phyloP scores from a whole-genome alignment of 768 basidiomycete species.

The Tulasnella sp. region DNA sequence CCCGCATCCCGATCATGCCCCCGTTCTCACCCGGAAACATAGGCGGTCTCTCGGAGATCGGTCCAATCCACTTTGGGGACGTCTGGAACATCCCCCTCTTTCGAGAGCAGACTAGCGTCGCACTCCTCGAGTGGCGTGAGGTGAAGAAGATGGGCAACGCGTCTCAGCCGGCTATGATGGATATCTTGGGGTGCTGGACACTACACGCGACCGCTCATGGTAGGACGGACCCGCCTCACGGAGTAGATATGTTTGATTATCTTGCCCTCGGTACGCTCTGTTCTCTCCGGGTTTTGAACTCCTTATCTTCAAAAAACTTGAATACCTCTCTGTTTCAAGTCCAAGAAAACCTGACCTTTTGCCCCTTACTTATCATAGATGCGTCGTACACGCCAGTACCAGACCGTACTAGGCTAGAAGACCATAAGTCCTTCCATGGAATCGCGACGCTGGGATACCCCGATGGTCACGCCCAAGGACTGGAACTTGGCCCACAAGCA shows the following conservation, averaged over 20 bases:
- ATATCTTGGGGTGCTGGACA: constrained; percentile 4
- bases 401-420: neutral
- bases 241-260: neutral
- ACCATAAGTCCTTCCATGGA: neutral
- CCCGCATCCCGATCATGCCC: constrained; percentile 7
- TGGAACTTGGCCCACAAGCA: neutral
- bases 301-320: too few species aligned
- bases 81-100: constrained; percentile 8
- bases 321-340: too few species aligned
- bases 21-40: constrained; percentile 4
- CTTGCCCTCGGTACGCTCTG: neutral
- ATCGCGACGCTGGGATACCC: constrained; percentile 8
- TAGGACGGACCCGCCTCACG: neutral
- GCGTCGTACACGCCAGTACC: constrained; percentile 5
- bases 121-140: constrained; percentile 12
- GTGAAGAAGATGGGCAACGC: constrained; percentile 1
- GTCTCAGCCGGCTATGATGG: neutral
- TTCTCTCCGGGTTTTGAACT: too few species aligned
- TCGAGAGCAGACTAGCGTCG: neutral
- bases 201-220: neutral
- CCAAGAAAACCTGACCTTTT: too few species aligned
- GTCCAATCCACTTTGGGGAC: constrained; percentile 3
- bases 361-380: neutral
- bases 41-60: neutral
- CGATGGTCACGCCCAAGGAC: constrained; percentile 5